These are phyloP conservation scores for Artemisia argyi DNA, from an alignment of 129 eudicot species.

Conservation along the genomic window DNA sequence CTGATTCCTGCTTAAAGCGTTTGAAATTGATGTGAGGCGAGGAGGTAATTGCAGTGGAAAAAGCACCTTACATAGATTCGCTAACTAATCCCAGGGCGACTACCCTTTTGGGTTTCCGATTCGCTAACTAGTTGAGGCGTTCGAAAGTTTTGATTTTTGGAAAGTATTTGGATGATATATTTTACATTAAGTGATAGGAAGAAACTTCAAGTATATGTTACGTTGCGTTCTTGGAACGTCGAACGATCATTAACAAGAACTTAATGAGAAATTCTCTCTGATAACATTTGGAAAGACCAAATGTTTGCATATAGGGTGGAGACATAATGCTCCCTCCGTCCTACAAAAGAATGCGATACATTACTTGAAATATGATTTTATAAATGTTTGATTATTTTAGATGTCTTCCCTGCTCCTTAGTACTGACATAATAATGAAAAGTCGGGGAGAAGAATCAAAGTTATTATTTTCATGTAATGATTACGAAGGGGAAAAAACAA, in stretches of 20 bases:
- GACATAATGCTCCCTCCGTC: background rate
- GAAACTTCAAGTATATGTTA: background rate
- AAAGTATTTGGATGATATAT: background rate
- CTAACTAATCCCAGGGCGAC: no score
- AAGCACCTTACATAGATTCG: no score
- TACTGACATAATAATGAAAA: background rate
- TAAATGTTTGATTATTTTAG: background rate
- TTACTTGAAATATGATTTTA: background rate
- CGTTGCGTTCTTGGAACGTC: background rate
- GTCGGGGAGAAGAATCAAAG: background rate
- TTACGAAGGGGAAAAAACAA: background rate
- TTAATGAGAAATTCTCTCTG: background rate
- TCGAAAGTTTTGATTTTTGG: background rate
- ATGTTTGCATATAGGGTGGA: background rate
- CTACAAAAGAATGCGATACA: background rate
- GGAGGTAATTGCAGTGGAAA: conserved; percentile 14
- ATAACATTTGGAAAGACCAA: background rate
- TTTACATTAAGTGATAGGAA: background rate
- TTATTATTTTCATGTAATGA: background rate
- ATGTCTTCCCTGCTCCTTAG: background rate
- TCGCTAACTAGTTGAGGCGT: background rate
- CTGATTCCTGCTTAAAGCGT: background rate
- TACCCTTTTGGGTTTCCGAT: no score
- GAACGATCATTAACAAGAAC: background rate
- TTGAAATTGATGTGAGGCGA: conserved; percentile 11